Percentiles rank a stretch among this genome's conserved stretches.
These are phyloP conservation scores for Rubroboletus satanas DNA, from an alignment of 768 basidiomycete species.

Conservation along the genomic window DNA sequence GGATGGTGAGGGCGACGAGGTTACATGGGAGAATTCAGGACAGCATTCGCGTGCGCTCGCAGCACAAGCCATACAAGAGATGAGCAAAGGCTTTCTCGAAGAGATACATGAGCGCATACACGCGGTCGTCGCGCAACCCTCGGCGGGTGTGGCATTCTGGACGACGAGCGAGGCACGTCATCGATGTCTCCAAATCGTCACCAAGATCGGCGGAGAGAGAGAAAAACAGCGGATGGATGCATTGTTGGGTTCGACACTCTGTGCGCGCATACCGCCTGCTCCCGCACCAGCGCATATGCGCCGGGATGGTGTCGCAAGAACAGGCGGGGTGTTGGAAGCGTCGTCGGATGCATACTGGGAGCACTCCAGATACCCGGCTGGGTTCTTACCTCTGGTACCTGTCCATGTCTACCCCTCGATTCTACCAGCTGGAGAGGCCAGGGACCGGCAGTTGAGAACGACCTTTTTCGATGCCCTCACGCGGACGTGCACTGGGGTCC, in stretches of 20 bases:
- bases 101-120: constrained; percentile 54
- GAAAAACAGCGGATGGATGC: constrained; percentile 64
- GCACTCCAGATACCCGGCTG: constrained; percentile 51
- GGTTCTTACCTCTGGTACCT: constrained; percentile 57
- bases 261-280: constrained; percentile 5
- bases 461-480: constrained; percentile 47
- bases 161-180: constrained; percentile 73
- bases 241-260: constrained; percentile 42
- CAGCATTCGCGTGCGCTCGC: constrained; percentile 69
- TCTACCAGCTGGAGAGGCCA: constrained; percentile 8
- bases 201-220: constrained; percentile 69
- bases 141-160: constrained; percentile 59
- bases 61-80: constrained; percentile 73
- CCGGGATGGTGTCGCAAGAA: background rate
- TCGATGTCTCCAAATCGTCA: constrained; percentile 71
- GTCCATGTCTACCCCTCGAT: constrained; percentile 47
- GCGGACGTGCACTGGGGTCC: constrained; percentile 50
- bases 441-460: background rate
- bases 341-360: constrained; percentile 54
- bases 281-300: background rate
- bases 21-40: constrained; percentile 32
- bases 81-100: constrained; percentile 56
- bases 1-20: background rate
- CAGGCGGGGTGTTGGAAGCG: background rate
- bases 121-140: background rate